Percentiles rank a stretch among this genome's conserved stretches.
These are phyloP conservation scores for Epichloe uncinata DNA, from an alignment of 2,329 filamentous ascomycete species.

Conservation along the genomic window DNA sequence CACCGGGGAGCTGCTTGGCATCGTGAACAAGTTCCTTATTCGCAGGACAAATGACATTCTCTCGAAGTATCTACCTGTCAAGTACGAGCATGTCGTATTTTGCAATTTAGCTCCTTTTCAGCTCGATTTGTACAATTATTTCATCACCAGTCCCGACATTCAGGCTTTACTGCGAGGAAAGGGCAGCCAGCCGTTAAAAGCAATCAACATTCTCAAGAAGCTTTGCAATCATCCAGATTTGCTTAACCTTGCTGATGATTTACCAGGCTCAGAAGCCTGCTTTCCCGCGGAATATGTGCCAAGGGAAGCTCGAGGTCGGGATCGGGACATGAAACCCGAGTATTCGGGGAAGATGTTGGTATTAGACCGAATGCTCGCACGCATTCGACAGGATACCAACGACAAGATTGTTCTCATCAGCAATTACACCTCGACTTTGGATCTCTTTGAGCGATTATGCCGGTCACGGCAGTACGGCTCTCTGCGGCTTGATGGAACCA, in stretches of 20 bases:
- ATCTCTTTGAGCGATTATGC: slow-evolving; percentile 86
- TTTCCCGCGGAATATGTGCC: slow-evolving; percentile 82
- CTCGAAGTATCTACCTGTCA: slow-evolving; percentile 93
- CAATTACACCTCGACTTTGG: slow-evolving; percentile 93
- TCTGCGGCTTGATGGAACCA: slow-evolving; percentile 85
- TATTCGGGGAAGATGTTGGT: slow-evolving; percentile 98
- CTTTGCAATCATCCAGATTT: slow-evolving; percentile 97
- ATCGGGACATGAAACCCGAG: slow-evolving; percentile 86
- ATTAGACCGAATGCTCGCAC: slow-evolving; percentile 91
- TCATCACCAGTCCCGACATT: slow-evolving; percentile 91
- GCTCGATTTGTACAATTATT: slow-evolving; percentile 87
- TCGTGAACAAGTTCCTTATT: slow-evolving; percentile 98
- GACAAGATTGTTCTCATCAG: slow-evolving; percentile 99
- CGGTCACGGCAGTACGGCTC: slow-evolving; percentile 72
- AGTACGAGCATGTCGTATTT: slow-evolving; percentile 98
- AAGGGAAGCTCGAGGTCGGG: slow-evolving; percentile 74
- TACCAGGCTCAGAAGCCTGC: slow-evolving; percentile 72
- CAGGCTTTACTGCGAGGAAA: slow-evolving; percentile 84
- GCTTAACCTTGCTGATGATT: slow-evolving; percentile 65
- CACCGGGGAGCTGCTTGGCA: slow-evolving; percentile 61
- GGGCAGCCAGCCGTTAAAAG: slow-evolving; percentile 89
- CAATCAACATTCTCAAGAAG: slow-evolving; percentile 94
- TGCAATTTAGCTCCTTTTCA: slow-evolving; percentile 92
- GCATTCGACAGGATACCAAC: slow-evolving; percentile 90
- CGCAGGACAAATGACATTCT: slow-evolving; percentile 94